Base-by-base conservation (phyloP, 2,329 filamentous ascomycete species). In the Magnaporthiopsis rhizophila region DNA sequence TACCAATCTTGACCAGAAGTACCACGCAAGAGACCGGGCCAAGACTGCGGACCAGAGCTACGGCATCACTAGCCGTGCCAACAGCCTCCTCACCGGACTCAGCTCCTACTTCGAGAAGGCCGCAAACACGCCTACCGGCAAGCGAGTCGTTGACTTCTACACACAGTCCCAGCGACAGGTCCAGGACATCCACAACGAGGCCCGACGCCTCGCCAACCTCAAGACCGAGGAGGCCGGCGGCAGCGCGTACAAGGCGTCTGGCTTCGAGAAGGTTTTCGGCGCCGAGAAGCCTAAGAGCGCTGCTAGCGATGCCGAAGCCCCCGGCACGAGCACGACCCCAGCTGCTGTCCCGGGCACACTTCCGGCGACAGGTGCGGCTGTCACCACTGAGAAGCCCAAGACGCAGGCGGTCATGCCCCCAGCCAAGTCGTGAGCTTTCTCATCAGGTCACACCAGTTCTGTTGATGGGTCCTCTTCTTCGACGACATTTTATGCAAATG, bases 101-200 rank as follows among this genome's bases (percentile, higher is more conserved):
- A 82, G 82, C 76, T 92, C 89, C 15, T 99, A 98, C 85, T 98
- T 97, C 74, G 94, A 98, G 79, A 96, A 96, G 84, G 94, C 94
- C 2, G 81, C 88, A 65, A 89, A 84, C 74, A 96, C 92, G 0
- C 92, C 92, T 12, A 96, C 92, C 1, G 95, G 95, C 70, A 87
- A 93, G 81, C 92, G 89, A 78, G 80, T 99, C 66, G 89, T 91
- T 70, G 82, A 88, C 67, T 99, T 99, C 80, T 99, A 99, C 79
- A 84, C 88, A 9, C 83, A 91, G 70, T 86, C 90, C 68, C 88
- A 89, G 75, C 92, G 92, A 80, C 93, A 98, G 78, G 92, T 97
- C 38, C 83, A 92, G 71, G 95, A 99, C 74, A 95, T 99, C 60
- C 95, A 99, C 79, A 84, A 83, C 67, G 95, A 99, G 83, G 95